A percentile compares a stretch with the other conserved stretches of the same genome.
Evolutionary conservation across 805 yeast species (phyloP).

Genomic region (Metahyphopichia silvanorum): DNA sequence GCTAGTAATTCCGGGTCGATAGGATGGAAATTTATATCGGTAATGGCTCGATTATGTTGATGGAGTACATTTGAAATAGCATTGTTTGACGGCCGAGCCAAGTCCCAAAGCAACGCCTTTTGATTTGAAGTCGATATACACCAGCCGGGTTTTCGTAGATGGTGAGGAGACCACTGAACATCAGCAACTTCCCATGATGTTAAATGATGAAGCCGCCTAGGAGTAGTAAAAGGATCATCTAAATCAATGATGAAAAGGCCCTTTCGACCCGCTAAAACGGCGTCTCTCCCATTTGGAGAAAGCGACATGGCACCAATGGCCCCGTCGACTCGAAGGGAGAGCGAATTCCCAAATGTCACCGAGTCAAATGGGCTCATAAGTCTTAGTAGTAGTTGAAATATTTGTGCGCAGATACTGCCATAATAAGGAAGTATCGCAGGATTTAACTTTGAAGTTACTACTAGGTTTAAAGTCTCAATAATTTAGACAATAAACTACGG

Average conservation of each 20-base stretch:
- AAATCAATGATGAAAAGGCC: conserved; percentile 90
- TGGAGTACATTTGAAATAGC: conserved; percentile 89
- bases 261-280: conserved; percentile 77
- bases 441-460: no score
- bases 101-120: conserved; percentile 92
- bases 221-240: conserved; percentile 93
- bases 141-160: conserved; percentile 76
- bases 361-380: conserved; percentile 39
- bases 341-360: conserved; percentile 73
- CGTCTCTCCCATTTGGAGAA: conserved; percentile 88
- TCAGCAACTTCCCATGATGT: conserved; percentile 99
- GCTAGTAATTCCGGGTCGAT: conserved; percentile 82
- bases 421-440: no score
- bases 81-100: conserved; percentile 61
- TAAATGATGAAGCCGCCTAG: conserved; percentile 86
- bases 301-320: conserved; percentile 89
- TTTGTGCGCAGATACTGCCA: no score
- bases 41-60: conserved; percentile 88
- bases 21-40: conserved; percentile 93
- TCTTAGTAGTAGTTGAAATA: no score
- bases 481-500: no score
- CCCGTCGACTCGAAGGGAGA: conserved; percentile 84
- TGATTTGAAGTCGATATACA: conserved; percentile 93
- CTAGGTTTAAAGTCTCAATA: no score
- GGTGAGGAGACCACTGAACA: conserved; percentile 97